Evolutionary conservation across 2,329 filamentous ascomycete species (phyloP).

Genomic region (Triangularia verruculosa): DNA sequence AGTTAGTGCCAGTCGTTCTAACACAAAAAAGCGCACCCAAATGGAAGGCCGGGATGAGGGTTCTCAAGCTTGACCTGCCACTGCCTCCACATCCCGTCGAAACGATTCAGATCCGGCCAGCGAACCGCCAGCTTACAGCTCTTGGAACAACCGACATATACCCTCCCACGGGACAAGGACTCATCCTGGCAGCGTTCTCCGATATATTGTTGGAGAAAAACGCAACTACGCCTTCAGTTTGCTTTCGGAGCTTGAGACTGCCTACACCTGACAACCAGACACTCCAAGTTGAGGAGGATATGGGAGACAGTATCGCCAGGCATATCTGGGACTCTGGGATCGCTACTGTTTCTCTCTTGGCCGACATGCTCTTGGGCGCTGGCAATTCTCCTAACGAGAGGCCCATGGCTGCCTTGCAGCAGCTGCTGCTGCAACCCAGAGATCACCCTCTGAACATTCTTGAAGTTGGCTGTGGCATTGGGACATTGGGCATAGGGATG

Average conservation of each 20-base stretch:
- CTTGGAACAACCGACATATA: slow-evolving; percentile 25
- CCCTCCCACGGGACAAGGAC: slow-evolving; percentile 30
- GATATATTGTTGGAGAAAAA: slow-evolving; percentile 27
- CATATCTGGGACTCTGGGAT: slow-evolving; percentile 60
- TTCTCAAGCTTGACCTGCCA: slow-evolving; percentile 36
- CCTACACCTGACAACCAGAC: slow-evolving; percentile 11
- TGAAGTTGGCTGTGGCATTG: slow-evolving; percentile 57
- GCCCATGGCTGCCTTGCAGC: background rate
- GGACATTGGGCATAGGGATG: slow-evolving; percentile 52
- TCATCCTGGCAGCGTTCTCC: slow-evolving; percentile 45
- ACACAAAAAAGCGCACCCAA: slow-evolving; percentile 10
- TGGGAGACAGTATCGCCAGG: slow-evolving; percentile 58
- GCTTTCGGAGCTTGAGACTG: slow-evolving; percentile 34
- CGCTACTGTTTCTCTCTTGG: slow-evolving; percentile 41
- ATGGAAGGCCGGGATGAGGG: slow-evolving; percentile 36
- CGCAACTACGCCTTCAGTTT: slow-evolving; percentile 25
- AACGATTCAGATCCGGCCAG: slow-evolving; percentile 29
- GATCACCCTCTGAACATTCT: slow-evolving; percentile 41
- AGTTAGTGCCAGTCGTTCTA: slow-evolving; percentile 20
- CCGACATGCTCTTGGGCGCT: slow-evolving; percentile 25
- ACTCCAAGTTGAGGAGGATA: slow-evolving; percentile 52
- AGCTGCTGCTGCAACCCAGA: slow-evolving; percentile 28
- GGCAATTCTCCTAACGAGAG: background rate
- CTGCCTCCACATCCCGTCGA: slow-evolving; percentile 25
- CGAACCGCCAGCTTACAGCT: slow-evolving; percentile 21